Conservation (phyloP, 2,329 filamentous ascomycete genomes). For the Ophiocordyceps camponoti-rufipedis region DNA sequence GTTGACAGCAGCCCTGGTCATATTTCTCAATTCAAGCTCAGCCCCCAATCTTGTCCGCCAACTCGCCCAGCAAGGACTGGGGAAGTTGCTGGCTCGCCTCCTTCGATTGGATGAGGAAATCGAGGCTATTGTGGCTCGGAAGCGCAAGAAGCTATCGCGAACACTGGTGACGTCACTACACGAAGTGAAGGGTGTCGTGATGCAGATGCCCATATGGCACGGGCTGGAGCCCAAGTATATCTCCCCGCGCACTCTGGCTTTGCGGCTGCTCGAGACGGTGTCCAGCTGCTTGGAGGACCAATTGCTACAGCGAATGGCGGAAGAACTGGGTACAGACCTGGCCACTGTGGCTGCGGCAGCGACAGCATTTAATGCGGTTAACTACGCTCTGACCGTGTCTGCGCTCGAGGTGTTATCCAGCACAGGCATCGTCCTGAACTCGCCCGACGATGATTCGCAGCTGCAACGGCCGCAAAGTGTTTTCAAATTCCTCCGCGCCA, state of each 20-base stretch:
- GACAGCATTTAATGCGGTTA: constrained; percentile 7
- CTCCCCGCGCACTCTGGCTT: constrained; percentile 43
- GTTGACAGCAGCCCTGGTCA: constrained; percentile 43
- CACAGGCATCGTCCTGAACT: constrained; percentile 6
- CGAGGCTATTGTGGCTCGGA: constrained; percentile 39
- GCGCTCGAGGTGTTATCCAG: constrained; percentile 17
- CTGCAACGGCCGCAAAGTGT: constrained; percentile 11
- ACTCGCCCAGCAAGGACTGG: constrained; percentile 34
- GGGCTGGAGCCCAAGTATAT: constrained; percentile 27
- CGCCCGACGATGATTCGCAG: constrained; percentile 6
- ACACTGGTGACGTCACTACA: constrained; percentile 37
- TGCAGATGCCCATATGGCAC: constrained; percentile 41
- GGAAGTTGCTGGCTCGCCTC: constrained; percentile 35
- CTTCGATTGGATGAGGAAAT: constrained; percentile 38
- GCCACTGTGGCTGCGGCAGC: constrained; percentile 6
- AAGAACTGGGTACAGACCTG: constrained; percentile 11
- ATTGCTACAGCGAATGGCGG: constrained; percentile 11
- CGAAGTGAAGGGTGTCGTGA: constrained; percentile 33
- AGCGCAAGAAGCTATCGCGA: constrained; percentile 51
- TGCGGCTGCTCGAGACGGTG: constrained; percentile 40
- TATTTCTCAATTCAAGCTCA: constrained; percentile 41
- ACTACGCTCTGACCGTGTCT: constrained; percentile 25
- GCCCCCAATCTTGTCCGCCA: constrained; percentile 41
- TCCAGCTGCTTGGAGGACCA: constrained; percentile 10
- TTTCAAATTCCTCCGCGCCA: constrained; percentile 11